Evolutionary conservation across 228 moss, liverwort and hornwort genomes (phyloP), one percentile per base, ranked within the genome.

Genomic region (Sphagnum fallax): DNA sequence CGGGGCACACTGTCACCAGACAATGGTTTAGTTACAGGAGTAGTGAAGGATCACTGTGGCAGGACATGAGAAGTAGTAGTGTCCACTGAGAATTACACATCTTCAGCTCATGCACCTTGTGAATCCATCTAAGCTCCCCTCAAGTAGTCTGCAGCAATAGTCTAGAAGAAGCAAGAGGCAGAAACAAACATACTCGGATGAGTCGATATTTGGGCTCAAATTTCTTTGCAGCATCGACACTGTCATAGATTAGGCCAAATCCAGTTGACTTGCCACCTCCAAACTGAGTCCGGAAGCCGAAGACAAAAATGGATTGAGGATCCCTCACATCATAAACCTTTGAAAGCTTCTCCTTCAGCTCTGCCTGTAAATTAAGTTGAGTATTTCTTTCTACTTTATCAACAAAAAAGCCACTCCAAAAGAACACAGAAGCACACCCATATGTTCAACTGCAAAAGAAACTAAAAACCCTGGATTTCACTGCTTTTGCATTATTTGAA

Each of bases 331-430:
- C 67, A 53, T 67, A 67, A n/a, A 67, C 50, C 52, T 67, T 67
- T 10, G 67, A 51, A 5, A 67, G 67, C 67, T 67, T 67, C 67
- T 67, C 67, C 50, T 67, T 67, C 6, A 67, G 67, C 52, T 67
- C 67, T 5, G 50, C 50, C 67, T 67, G 67, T 5, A 49, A 8
- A 49, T 13, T 9, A 0, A 65, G 47, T 8, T 69, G 12, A 16
- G 4, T 48, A 4, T n/a, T 10, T 32, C 18, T 6, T 32, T 4
- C 11, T 7, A 7, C 15, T 12, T 62, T 15, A 5, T 16, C 57
- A 48, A 65, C 10, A 4, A 65, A 13, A 47, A 50, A 65, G 13
- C 47, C 47, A 5, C 32, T 32, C 32, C 32, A 32, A 32, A 32
- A 32, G 32, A 32, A 32, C 4, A 5, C 5, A 65, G 47, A 65